Percentiles rank a stretch among this genome's conserved stretches.
These are phyloP conservation scores for Globisporangium uncinulatum DNA, from an alignment of 352 stramenopile species.

Conservation along the genomic window DNA sequence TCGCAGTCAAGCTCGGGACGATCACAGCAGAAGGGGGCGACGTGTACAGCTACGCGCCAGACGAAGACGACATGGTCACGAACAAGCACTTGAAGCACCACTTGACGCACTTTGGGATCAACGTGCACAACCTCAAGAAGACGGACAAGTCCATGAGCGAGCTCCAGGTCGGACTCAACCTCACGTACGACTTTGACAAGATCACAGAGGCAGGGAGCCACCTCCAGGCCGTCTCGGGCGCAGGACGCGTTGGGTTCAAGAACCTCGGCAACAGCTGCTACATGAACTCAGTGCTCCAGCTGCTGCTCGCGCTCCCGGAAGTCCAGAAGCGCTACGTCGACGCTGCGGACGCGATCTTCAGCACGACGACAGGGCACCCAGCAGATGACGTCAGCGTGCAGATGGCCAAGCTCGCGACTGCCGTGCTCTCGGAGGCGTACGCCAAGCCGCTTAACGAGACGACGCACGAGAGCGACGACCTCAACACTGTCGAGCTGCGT, in stretches of 20 bases:
- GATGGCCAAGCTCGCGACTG: constrained; percentile 90
- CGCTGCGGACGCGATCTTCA: constrained; percentile 50
- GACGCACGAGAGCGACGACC: constrained; percentile 25
- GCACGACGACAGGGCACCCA: constrained; percentile 11
- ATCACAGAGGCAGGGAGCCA: constrained; percentile 97
- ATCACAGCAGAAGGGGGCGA: constrained; percentile 95
- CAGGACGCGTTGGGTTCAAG: constrained; percentile 93
- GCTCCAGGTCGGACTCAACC: constrained; percentile 96
- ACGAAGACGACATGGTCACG: constrained; percentile 97
- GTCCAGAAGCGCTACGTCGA: constrained; percentile 70
- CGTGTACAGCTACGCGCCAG: constrained; percentile 97
- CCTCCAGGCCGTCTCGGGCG: constrained; percentile 86
- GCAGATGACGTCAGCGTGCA: constrained; percentile 84
- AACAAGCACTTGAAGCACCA: constrained; percentile 94
- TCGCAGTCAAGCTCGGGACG: constrained; percentile 98
- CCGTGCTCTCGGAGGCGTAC: constrained; percentile 87
- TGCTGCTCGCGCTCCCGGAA: constrained; percentile 85
- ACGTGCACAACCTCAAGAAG: constrained; percentile 92
- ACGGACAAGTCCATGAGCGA: constrained; percentile 99
- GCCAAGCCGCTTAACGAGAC: constrained; percentile 26
- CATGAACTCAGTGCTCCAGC: constrained; percentile 97
- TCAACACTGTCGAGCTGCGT: constrained; percentile 39
- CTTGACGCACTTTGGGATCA: constrained; percentile 94
- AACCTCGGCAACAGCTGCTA: constrained; percentile 99
- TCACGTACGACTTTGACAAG: constrained; percentile 96